Evolutionary conservation across 2,329 filamentous ascomycete genomes (phyloP).

Genomic region (Cadophora sp.): DNA sequence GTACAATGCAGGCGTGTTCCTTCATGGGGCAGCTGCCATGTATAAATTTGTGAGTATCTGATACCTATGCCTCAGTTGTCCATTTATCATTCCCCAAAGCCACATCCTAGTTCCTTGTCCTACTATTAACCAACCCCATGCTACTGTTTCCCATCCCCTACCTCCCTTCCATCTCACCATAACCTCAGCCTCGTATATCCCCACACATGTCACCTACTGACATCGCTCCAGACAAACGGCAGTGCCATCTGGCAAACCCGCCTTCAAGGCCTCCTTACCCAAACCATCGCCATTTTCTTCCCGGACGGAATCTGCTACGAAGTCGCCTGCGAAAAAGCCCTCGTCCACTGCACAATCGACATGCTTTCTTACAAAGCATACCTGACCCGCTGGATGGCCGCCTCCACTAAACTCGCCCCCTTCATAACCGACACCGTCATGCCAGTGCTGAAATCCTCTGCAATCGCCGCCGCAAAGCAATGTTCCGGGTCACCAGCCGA

Average conservation of each 20-base stretch:
- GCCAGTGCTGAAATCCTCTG: constrained; percentile 58
- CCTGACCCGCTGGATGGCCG: constrained; percentile 63
- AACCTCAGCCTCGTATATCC: too few relatives aligned
- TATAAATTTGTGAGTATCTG: constrained; percentile 53
- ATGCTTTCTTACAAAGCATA: constrained; percentile 71
- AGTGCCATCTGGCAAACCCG: constrained; percentile 45
- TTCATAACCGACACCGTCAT: constrained; percentile 58
- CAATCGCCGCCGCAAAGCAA: constrained; percentile 64
- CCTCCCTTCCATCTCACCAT: too few relatives aligned
- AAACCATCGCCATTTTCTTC: constrained; percentile 43
- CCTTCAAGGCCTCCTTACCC: constrained; percentile 44
- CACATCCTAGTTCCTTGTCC: too few relatives aligned
- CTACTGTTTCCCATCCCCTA: too few relatives aligned
- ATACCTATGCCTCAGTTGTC: too few relatives aligned
- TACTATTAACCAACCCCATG: too few relatives aligned
- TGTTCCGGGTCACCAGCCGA: constrained; percentile 56
- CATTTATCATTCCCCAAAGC: too few relatives aligned
- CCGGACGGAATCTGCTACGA: constrained; percentile 55
- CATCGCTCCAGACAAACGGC: constrained; percentile 48
- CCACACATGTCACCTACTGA: constrained; percentile 18
- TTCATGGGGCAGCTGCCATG: constrained; percentile 60
- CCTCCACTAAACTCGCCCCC: constrained; percentile 62
- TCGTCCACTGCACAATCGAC: constrained; percentile 62
- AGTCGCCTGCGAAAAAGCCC: constrained; percentile 70
- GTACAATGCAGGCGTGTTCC: constrained; percentile 70